Conservation (phyloP, 2,329 filamentous ascomycete genomes). For the Trichoderma breve region DNA sequence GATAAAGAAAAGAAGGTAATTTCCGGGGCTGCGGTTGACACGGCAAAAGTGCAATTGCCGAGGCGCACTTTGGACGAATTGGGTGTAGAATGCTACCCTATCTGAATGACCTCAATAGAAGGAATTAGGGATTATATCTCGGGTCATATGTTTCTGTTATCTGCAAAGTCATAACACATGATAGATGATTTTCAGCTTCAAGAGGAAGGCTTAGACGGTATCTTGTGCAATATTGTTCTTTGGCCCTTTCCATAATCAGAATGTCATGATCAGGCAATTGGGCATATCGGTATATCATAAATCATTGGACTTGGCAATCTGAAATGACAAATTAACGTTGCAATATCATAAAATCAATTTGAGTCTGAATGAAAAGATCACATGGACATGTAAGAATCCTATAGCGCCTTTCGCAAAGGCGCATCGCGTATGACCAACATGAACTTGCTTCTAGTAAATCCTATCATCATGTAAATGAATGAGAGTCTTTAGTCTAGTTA, state of each 20-base stretch:
- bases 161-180: background rate
- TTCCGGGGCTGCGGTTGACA: background rate
- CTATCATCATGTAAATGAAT: background rate
- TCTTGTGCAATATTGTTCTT: background rate
- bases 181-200: background rate
- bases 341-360: background rate
- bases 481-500: background rate
- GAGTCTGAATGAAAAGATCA: background rate
- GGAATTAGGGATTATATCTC: background rate
- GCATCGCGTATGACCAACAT: background rate
- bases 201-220: background rate
- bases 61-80: background rate
- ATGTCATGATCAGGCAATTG: background rate
- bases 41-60: background rate
- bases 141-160: background rate
- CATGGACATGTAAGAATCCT: background rate
- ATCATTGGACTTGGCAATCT: background rate
- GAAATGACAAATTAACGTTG: background rate
- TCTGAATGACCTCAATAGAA: background rate
- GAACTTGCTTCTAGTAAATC: background rate
- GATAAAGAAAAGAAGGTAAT: background rate
- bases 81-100: background rate
- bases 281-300: background rate
- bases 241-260: background rate
- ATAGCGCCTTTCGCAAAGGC: background rate